Conservation (phyloP, 345 rosid species). For the Hevea brasiliensis region DNA sequence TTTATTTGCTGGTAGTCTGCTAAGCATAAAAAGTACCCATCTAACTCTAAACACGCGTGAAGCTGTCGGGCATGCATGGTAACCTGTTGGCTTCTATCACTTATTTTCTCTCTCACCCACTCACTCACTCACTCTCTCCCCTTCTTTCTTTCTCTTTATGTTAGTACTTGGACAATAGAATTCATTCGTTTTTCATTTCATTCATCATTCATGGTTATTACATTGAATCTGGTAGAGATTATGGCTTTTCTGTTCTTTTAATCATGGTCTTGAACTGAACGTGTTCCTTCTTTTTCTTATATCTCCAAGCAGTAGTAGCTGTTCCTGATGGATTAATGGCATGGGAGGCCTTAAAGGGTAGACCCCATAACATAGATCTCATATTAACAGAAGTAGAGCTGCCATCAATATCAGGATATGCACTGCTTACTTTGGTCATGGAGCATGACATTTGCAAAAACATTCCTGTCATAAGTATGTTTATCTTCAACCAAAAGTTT, state of each 20-base stretch:
- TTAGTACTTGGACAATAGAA: background rate
- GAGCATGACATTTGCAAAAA: slow-evolving; percentile 74
- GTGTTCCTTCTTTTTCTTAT: background rate
- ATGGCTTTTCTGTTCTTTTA: background rate
- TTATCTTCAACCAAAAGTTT: background rate
- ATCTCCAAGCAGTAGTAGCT: slow-evolving; percentile 50
- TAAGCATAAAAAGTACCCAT: too few relatives aligned
- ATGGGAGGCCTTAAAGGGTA: slow-evolving; percentile 63
- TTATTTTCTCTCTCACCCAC: too few relatives aligned
- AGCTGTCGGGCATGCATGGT: too few relatives aligned
- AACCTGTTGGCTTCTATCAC: too few relatives aligned
- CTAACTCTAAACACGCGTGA: too few relatives aligned
- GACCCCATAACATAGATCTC: slow-evolving; percentile 53
- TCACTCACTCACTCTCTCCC: too few relatives aligned
- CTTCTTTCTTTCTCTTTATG: too few relatives aligned
- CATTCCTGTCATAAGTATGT: slow-evolving; percentile 85
- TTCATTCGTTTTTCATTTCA: background rate
- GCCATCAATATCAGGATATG: slow-evolving; percentile 75
- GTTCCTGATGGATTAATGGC: slow-evolving; percentile 80
- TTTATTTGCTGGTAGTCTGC: too few relatives aligned
- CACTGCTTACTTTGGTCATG: slow-evolving; percentile 62
- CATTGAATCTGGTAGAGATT: background rate
- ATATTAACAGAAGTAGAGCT: slow-evolving; percentile 74
- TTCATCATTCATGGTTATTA: background rate
- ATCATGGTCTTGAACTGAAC: background rate